Conservation (phyloP, 192 early-diverging fungal species). For the Dissophora globulifera region DNA sequence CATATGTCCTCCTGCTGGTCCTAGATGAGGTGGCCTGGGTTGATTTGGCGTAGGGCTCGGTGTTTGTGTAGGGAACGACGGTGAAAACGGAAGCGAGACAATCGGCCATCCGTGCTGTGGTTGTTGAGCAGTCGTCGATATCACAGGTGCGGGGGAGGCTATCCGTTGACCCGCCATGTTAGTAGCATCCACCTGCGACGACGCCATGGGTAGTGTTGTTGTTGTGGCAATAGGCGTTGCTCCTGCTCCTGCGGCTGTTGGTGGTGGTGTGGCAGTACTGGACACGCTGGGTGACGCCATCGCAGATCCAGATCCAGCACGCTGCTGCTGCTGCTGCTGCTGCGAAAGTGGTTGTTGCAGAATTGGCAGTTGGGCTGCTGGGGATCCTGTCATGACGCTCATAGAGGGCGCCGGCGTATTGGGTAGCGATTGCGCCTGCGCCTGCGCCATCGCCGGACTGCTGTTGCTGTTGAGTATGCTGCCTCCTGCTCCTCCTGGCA, state of each 20-base stretch:
- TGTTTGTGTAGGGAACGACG: conserved; percentile 18
- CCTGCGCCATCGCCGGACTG: conserved; percentile 35
- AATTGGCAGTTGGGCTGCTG: conserved; percentile 8
- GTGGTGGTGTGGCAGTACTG: conserved; percentile 9
- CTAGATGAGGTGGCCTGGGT: conserved; percentile 5
- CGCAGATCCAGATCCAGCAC: conserved; percentile 13
- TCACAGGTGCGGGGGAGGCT: conserved; percentile 11
- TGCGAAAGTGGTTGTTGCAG: conserved; percentile 21
- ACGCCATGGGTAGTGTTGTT: neutral
- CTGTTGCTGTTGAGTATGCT: conserved; percentile 7
- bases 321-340: conserved; percentile 20
- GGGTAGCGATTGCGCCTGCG: conserved; percentile 22
- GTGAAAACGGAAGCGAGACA: neutral
- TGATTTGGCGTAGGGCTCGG: conserved; percentile 17
- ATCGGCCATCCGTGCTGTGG: conserved; percentile 6
- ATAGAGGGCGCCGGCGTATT: conserved; percentile 18
- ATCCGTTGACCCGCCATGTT: neutral
- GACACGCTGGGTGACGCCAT: conserved; percentile 33
- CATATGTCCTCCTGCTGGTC: conserved; percentile 5
- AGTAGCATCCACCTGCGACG: neutral
- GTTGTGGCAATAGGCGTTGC: neutral
- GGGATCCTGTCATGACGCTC: conserved; percentile 15
- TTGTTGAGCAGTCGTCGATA: neutral
- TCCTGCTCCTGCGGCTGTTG: no score
- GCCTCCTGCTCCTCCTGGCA: conserved; percentile 16